Evolutionary conservation across 495 filamentous ascomycete species (phyloP), one percentile per base, ranked within the genome.

Genomic region (Xylaria venustula): DNA sequence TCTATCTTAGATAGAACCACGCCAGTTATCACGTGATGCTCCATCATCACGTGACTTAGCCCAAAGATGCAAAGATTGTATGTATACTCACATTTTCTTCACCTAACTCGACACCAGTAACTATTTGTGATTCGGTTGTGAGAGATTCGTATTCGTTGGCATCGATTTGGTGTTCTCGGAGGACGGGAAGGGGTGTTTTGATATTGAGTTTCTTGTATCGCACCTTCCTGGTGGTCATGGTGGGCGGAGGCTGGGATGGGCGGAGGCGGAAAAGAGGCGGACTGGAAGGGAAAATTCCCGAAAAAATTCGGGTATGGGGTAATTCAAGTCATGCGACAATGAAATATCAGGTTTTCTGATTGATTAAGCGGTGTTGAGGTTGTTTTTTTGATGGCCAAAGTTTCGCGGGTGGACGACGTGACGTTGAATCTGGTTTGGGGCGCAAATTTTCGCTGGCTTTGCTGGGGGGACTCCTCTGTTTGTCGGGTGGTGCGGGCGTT

Each of bases 41-140:
- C 57, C 50, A 19, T 46, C n/a, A n/a, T 23, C 54, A 61, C 58
- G 58, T 61, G 73, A 73, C 75, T 66, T 75, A 71, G 67, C 66
- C 70, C 73, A 70, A 61, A 67, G 65, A 71, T 75, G 77, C 65
- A 73, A 71, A 69, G 68, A 68, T 74, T 64, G 48, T 57, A 66
- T 55, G 56, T 54, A 75, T 68, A 92, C 93, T 86, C 75, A 97
- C 94, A 79, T 90, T 93, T 83, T 98, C 93, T 76, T 98, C 94
- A 58, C 84, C 88, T 72, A 95, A 93, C 77, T 98, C 94, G 62
- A 98, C 94, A 66, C 94, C 94, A 59, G 93, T 97, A 69, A 95
- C 92, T 72, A 97, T 90, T 83, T 90, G 86, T 64, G 73, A 73
- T 58, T 84, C 79, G 60, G 71, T 78, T 54, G 78, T 79, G 64